Evolutionary conservation across 768 basidiomycete species (phyloP).

Genomic region (Rhodosporidiobolus odoratus): DNA sequence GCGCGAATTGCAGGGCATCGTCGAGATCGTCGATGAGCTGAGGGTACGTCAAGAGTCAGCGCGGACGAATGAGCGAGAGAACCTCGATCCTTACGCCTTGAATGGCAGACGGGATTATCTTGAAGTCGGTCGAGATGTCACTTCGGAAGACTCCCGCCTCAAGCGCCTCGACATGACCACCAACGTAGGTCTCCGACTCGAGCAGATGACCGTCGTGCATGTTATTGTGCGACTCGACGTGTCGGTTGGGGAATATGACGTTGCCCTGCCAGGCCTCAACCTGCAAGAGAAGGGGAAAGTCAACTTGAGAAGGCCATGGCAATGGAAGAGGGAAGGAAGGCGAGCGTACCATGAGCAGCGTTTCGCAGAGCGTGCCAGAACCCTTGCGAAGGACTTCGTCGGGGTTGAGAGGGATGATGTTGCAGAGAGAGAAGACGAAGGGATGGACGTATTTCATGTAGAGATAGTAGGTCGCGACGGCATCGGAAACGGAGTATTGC

Average conservation of each 20-base stretch:
- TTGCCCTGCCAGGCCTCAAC: conserved; percentile 87
- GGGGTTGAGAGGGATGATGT: conserved; percentile 93
- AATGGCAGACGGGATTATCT: conserved; percentile 78
- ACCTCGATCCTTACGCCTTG: conserved; percentile 52
- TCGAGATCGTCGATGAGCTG: conserved; percentile 93
- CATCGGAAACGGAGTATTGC: conserved; percentile 98
- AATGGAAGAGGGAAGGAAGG: background rate
- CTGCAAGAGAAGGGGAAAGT: conserved; percentile 49
- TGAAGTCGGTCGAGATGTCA: conserved; percentile 92
- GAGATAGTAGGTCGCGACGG: conserved; percentile 98
- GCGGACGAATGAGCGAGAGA: background rate
- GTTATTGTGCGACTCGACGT: conserved; percentile 83
- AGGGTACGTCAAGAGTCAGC: background rate
- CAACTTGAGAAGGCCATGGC: background rate
- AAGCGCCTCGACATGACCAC: conserved; percentile 95
- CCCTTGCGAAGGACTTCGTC: conserved; percentile 96
- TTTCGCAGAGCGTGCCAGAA: conserved; percentile 93
- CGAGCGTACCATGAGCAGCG: conserved; percentile 78
- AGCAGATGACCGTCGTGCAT: conserved; percentile 97
- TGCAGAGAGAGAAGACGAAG: conserved; percentile 97
- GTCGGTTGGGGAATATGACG: conserved; percentile 96
- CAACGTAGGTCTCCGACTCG: conserved; percentile 95
- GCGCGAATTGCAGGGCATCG: conserved; percentile 79
- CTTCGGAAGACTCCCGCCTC: conserved; percentile 98
- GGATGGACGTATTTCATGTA: conserved; percentile 99